Conservation (phyloP, 2,329 filamentous ascomycete genomes). For the Anisogramma anomala region DNA sequence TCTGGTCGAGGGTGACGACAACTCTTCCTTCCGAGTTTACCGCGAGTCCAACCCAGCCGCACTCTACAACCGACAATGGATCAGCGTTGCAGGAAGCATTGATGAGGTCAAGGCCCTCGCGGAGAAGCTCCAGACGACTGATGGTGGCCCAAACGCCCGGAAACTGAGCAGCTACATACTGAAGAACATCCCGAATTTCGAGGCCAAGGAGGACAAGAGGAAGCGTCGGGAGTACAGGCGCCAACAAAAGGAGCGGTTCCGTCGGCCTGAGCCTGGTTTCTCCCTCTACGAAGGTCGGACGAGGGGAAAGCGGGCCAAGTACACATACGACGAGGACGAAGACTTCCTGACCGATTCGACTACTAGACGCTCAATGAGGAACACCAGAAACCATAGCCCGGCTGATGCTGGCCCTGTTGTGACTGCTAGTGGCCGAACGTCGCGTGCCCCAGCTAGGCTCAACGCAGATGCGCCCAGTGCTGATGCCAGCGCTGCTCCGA, state of each 20-base stretch:
- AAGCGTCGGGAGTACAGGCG: conserved; percentile 85
- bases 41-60: conserved; percentile 78
- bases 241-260: conserved; percentile 74
- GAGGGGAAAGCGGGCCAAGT: conserved; percentile 89
- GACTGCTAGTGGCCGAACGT: conserved; percentile 80
- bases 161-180: conserved; percentile 66
- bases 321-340: conserved; percentile 88
- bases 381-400: conserved; percentile 63
- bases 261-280: conserved; percentile 76
- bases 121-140: conserved; percentile 62
- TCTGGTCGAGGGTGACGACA: conserved; percentile 84
- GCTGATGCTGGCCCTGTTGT: conserved; percentile 53
- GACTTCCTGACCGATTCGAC: conserved; percentile 54
- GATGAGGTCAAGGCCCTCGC: conserved; percentile 69
- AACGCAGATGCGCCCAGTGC: conserved; percentile 47
- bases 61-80: conserved; percentile 65
- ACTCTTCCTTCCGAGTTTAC: conserved; percentile 89
- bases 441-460: conserved; percentile 55
- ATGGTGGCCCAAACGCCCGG: conserved; percentile 71
- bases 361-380: conserved; percentile 58
- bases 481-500: conserved; percentile 35
- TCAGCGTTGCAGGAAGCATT: conserved; percentile 82
- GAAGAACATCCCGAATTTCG: conserved; percentile 75
- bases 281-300: conserved; percentile 95
- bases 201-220: conserved; percentile 92